These are phyloP conservation scores for Lantana camara DNA, from an alignment of 257 asterid species.

Conservation along the genomic window DNA sequence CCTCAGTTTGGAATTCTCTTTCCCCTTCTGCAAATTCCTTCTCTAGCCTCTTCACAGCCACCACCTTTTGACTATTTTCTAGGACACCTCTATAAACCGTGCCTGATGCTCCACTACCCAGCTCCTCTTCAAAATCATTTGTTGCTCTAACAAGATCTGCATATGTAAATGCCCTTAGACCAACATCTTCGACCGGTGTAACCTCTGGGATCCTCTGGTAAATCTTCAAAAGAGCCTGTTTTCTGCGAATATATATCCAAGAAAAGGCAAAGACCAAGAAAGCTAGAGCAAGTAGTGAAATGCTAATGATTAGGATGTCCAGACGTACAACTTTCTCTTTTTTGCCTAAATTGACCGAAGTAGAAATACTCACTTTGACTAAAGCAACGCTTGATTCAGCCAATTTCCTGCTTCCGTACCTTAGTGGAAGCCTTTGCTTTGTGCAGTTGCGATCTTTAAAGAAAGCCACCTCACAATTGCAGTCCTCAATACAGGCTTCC, in stretches of 20 bases:
- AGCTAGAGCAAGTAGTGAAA: slow-evolving; percentile 28
- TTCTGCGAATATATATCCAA: slow-evolving; percentile 15
- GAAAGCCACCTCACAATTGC: slow-evolving; percentile 54
- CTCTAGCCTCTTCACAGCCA: slow-evolving; percentile 3
- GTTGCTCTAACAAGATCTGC: slow-evolving; percentile 40
- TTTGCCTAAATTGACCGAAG: background rate
- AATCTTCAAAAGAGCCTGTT: background rate
- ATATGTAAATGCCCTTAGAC: slow-evolving; percentile 36
- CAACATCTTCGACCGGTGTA: slow-evolving; percentile 32
- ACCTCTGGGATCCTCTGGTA: slow-evolving; percentile 24
- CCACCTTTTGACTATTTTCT: slow-evolving; percentile 10
- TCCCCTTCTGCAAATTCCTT: background rate
- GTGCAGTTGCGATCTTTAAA: slow-evolving; percentile 28
- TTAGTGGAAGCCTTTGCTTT: slow-evolving; percentile 56
- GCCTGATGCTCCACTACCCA: slow-evolving; percentile 55
- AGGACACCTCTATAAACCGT: slow-evolving; percentile 48
- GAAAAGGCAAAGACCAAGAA: slow-evolving; percentile 32
- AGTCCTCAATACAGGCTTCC: slow-evolving; percentile 48
- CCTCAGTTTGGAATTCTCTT: background rate
- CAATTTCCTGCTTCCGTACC: slow-evolving; percentile 36
- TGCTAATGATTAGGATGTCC: slow-evolving; percentile 30
- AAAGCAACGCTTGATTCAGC: slow-evolving; percentile 30
- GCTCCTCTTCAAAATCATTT: slow-evolving; percentile 42
- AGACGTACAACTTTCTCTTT: slow-evolving; percentile 18
- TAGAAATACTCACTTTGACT: slow-evolving; percentile 26